Conservation (phyloP, 2,329 filamentous ascomycete species). For the Ascochyta viciae-villosae region DNA sequence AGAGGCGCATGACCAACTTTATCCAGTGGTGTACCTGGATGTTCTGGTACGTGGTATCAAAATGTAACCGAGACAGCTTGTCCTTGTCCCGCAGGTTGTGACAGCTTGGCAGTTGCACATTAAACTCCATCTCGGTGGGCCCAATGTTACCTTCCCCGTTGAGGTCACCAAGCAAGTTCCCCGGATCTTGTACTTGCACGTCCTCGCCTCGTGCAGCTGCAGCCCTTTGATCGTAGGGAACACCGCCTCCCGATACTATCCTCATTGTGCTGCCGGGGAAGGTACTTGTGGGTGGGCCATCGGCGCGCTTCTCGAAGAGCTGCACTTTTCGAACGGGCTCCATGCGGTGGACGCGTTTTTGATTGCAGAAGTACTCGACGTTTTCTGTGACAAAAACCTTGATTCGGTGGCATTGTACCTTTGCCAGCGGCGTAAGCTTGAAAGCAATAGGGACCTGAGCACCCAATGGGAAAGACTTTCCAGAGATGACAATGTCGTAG, state of each 20-base stretch:
- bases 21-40: slow-evolving; percentile 97
- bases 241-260: slow-evolving; percentile 80
- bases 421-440: slow-evolving; percentile 89
- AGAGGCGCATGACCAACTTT: slow-evolving; percentile 95
- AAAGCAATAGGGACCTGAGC: slow-evolving; percentile 90
- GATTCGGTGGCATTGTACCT: slow-evolving; percentile 91
- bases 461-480: slow-evolving; percentile 91
- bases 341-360: slow-evolving; percentile 83
- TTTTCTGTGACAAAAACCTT: slow-evolving; percentile 92
- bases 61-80: slow-evolving; percentile 71
- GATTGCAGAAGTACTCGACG: slow-evolving; percentile 87
- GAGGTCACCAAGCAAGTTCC: slow-evolving; percentile 82
- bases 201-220: slow-evolving; percentile 64
- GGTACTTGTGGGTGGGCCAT: slow-evolving; percentile 73
- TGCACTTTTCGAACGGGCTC: slow-evolving; percentile 85
- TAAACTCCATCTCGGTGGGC: slow-evolving; percentile 93
- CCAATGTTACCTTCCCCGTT: slow-evolving; percentile 77
- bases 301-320: slow-evolving; percentile 86
- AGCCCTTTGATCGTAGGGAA: slow-evolving; percentile 67
- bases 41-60: slow-evolving; percentile 92
- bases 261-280: slow-evolving; percentile 79
- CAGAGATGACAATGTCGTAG: slow-evolving; percentile 95
- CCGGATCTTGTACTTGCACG: slow-evolving; percentile 60
- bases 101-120: slow-evolving; percentile 88
- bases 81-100: slow-evolving; percentile 80